Evolutionary conservation across 352 stramenopile genomes (phyloP).

Genomic region (Pilasporangium apinafurcum): DNA sequence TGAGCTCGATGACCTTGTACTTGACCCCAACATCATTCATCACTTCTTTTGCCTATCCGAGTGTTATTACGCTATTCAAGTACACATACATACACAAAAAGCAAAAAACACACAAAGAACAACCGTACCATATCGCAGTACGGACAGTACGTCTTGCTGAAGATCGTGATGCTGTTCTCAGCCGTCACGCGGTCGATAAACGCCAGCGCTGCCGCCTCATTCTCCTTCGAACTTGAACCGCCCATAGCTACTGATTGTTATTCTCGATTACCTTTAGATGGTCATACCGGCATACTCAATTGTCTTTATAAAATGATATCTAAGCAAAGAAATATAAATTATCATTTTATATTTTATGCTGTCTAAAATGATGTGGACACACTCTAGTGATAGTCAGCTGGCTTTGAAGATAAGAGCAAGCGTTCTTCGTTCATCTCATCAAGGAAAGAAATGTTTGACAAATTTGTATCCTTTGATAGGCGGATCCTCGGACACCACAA

Average conservation of each 20-base stretch:
- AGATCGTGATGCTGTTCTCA: slow-evolving; percentile 60
- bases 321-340: too few species aligned
- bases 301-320: not conserved
- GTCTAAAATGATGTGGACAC: too few species aligned
- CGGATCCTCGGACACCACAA: slow-evolving; percentile 1
- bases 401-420: too few species aligned
- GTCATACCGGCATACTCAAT: too few species aligned
- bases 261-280: not conserved
- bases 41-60: slow-evolving; percentile 85
- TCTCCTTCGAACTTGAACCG: slow-evolving; percentile 31
- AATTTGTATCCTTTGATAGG: slow-evolving; percentile 6
- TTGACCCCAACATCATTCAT: slow-evolving; percentile 49
- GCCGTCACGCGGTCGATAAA: slow-evolving; percentile 48
- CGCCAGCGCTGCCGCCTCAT: slow-evolving; percentile 37
- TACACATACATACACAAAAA: not conserved
- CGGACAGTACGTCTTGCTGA: slow-evolving; percentile 93
- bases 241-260: too few species aligned
- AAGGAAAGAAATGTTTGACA: slow-evolving; percentile 1
- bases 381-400: too few species aligned
- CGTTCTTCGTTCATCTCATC: too few species aligned
- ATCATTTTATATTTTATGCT: too few species aligned
- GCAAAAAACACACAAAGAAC: not conserved
- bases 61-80: too few species aligned
- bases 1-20: slow-evolving; percentile 66
- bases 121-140: slow-evolving; percentile 78